A percentile compares a stretch with the other conserved stretches of the same genome.
Conservation (phyloP, 2,329 filamentous ascomycete species). For the Rutstroemia sp. region DNA sequence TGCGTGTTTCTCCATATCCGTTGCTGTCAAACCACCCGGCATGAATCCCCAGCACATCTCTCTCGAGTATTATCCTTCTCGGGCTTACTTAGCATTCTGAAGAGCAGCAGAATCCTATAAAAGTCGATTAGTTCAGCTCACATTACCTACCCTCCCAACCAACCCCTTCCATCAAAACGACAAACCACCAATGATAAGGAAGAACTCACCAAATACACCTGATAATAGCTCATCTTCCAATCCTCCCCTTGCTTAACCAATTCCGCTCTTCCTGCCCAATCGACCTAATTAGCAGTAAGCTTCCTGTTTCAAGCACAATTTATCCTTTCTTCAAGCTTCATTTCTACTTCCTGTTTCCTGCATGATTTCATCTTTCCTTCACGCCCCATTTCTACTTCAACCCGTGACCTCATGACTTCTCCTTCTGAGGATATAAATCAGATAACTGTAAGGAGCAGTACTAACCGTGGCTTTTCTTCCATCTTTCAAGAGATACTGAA, state of each 20-base stretch:
- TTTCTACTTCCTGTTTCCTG: neutral
- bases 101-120: slow-evolving; percentile 8
- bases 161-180: neutral
- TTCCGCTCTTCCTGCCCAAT: slow-evolving; percentile 24
- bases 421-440: too few relatives aligned
- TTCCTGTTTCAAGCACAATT: neutral
- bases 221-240: slow-evolving; percentile 27
- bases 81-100: slow-evolving; percentile 2
- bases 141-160: neutral
- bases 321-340: too few relatives aligned
- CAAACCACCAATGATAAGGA: neutral
- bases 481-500: slow-evolving; percentile 41
- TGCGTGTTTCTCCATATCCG: too few relatives aligned
- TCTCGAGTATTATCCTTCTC: neutral
- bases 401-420: too few relatives aligned
- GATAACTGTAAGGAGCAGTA: neutral
- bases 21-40: too few relatives aligned
- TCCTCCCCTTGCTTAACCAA: slow-evolving; percentile 20
- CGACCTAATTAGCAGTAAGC: slow-evolving; percentile 18
- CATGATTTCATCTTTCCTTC: too few relatives aligned
- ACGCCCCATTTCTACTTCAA: too few relatives aligned
- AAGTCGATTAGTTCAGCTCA: neutral
- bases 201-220: slow-evolving; percentile 20
- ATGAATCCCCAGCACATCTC: neutral
- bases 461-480: slow-evolving; percentile 29